A percentile compares a stretch with the other conserved stretches of the same genome.
Evolutionary conservation across 495 filamentous ascomycete species (phyloP).

Genomic region (Penicillium goetzii): DNA sequence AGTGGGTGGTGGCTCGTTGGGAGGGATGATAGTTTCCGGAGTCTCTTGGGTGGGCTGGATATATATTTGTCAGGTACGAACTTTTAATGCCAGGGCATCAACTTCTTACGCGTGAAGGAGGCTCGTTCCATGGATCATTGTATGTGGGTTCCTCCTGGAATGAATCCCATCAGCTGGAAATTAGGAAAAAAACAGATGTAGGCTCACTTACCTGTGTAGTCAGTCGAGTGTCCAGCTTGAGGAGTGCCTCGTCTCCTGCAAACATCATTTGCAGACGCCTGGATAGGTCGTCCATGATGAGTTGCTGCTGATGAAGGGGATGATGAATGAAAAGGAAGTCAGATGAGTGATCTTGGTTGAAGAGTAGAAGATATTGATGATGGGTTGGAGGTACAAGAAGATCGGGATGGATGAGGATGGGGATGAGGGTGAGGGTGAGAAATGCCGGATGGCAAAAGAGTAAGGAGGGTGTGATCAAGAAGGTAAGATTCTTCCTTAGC

Average conservation of each 20-base stretch:
- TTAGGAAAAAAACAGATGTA: background rate
- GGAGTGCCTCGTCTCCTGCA: conserved; percentile 23
- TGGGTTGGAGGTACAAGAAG: too few species aligned
- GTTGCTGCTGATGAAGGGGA: background rate
- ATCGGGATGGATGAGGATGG: too few species aligned
- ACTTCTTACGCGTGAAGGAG: background rate
- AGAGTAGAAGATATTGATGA: too few species aligned
- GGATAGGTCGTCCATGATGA: conserved; percentile 24
- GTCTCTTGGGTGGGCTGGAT: background rate
- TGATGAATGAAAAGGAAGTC: background rate
- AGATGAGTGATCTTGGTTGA: too few species aligned
- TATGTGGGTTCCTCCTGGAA: background rate
- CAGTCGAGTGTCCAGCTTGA: conserved; percentile 30
- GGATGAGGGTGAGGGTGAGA: too few species aligned
- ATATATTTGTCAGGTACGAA: background rate
- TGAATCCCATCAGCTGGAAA: background rate
- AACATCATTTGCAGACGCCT: conserved; percentile 37
- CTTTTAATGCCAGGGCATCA: too few species aligned
- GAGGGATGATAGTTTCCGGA: background rate
- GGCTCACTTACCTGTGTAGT: background rate
- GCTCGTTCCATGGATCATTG: background rate
- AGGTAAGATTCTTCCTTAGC: background rate
- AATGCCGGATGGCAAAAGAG: background rate
- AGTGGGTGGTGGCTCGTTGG: background rate
- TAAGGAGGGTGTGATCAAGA: background rate